These are phyloP conservation scores for Pestalotiopsis sp. DNA, from an alignment of 2,329 filamentous ascomycete genomes.

Conservation along the genomic window DNA sequence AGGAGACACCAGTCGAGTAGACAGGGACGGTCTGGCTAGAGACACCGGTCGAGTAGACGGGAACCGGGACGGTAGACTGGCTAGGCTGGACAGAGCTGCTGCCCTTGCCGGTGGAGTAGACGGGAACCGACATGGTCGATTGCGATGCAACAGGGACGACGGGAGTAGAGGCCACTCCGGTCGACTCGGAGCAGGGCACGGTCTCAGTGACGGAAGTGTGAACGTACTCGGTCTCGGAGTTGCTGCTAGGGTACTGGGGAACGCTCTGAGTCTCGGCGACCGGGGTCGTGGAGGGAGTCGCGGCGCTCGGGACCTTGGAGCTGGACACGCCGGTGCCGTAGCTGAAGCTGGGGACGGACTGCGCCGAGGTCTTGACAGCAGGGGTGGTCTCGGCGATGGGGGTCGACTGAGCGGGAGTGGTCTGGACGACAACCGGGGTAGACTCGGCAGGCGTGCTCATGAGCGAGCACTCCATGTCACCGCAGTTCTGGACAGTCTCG, in stretches of 20 bases:
- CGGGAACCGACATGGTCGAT: not conserved
- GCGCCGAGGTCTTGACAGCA: not conserved
- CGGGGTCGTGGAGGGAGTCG: not conserved
- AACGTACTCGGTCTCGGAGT: slow-evolving; percentile 2
- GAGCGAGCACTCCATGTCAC: not conserved
- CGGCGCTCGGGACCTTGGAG: not conserved
- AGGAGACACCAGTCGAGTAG: too few species aligned
- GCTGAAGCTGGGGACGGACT: not conserved
- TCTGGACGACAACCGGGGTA: not conserved
- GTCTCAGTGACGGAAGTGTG: not conserved
- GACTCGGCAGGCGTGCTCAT: not conserved
- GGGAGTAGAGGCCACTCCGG: not conserved
- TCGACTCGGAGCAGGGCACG: not conserved
- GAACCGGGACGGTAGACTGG: not conserved
- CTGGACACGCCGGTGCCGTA: too few species aligned
- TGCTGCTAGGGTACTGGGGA: not conserved
- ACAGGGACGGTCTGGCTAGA: not conserved
- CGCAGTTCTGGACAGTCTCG: not conserved
- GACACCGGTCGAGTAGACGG: not conserved
- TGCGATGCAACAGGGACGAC: not conserved
- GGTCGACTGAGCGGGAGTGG: not conserved
- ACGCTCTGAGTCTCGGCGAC: not conserved
- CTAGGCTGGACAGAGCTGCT: not conserved
- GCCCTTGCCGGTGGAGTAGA: not conserved
- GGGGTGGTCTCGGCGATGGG: not conserved